Base-by-base conservation (phyloP, 2,329 filamentous ascomycete genomes). In the Pseudogymnoascus sp. region DNA sequence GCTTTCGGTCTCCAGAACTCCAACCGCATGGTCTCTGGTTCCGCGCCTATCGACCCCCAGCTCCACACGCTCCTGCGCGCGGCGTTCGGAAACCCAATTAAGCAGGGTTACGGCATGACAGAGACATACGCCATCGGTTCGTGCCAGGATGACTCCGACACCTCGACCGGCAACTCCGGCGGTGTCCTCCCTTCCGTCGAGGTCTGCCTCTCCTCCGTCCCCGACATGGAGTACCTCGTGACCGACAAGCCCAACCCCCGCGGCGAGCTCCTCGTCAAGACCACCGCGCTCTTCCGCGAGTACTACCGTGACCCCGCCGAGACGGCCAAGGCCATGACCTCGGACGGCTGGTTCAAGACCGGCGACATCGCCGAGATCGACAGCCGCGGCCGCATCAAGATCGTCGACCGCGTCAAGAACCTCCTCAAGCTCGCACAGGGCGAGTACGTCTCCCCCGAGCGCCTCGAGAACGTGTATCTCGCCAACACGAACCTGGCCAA, bases 381-480 rank as follows among this genome's bases (percentile, higher is more conserved):
- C 76, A 86, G 87, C 68, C 77, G 90, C 72, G 95, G 95, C 66
- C 90, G 93, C 65, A 88, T 97, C 80, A 87, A 85, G 76, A 96
- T 99, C 76, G 88, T 99, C 71, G 95, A 99, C 77, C 92, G 95
- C 71, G 88, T 92, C 78, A 99, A 99, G 88, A 97, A 97, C 77
- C 91, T 99, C n/a, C 86, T 99, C 73, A 99, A 99, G 83, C 85
- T 99, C 63, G 88, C 93, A 0, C 95, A 99, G 77, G 95, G 95
- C 75, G 95, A 99, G 79, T 99, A 99, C 78, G 91, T 99, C 71
- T 96, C 93, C 1, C 95, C 95, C 12, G 95, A 99, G 79, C 90
- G 93, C 63, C 91, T 99, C 72, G 95, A 99, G 80, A 97, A 96
- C 75, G 89, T 96, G 37, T 96, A 93, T 75, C 81, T 96, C 66